These are phyloP conservation scores for Leccinum fallax DNA, from an alignment of 1,284 basidiomycete genomes.

Conservation along the genomic window DNA sequence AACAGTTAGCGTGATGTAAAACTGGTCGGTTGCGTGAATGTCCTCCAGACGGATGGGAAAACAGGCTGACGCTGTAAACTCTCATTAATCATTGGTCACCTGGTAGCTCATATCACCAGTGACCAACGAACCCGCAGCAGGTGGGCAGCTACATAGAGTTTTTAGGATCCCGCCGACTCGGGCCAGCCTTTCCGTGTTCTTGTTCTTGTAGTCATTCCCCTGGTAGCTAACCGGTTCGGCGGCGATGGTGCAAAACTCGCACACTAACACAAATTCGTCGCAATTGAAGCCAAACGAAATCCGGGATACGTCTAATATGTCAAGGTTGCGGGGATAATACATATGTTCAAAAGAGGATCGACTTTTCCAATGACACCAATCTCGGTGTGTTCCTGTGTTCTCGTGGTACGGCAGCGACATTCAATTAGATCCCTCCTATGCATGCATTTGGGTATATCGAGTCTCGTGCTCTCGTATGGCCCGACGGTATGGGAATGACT, in stretches of 20 bases:
- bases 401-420: constrained; percentile 10
- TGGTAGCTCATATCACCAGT: constrained; percentile 20
- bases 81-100: constrained; percentile 18
- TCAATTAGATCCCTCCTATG: constrained; percentile 3
- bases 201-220: constrained; percentile 2
- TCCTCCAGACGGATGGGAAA: constrained; percentile 33
- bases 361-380: constrained; percentile 1
- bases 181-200: constrained; percentile 2
- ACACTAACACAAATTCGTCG: constrained; percentile 10
- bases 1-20: constrained; percentile 37
- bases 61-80: constrained; percentile 12
- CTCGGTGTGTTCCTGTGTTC: constrained; percentile 5
- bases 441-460: constrained; percentile 9
- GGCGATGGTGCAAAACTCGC: constrained; percentile 4
- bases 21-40: constrained; percentile 33
- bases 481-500: background rate
- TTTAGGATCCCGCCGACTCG: constrained; percentile 27
- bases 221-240: constrained; percentile 1
- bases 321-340: constrained; percentile 7
- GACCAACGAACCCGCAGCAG: constrained; percentile 10
- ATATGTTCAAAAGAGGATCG: constrained; percentile 8
- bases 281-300: constrained; percentile 2
- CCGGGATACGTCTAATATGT: background rate
- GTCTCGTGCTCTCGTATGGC: background rate
- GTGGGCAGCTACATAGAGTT: constrained; percentile 30